phyloP scores from a whole-genome alignment of 495 filamentous ascomycete species.

The Podospora australis region DNA sequence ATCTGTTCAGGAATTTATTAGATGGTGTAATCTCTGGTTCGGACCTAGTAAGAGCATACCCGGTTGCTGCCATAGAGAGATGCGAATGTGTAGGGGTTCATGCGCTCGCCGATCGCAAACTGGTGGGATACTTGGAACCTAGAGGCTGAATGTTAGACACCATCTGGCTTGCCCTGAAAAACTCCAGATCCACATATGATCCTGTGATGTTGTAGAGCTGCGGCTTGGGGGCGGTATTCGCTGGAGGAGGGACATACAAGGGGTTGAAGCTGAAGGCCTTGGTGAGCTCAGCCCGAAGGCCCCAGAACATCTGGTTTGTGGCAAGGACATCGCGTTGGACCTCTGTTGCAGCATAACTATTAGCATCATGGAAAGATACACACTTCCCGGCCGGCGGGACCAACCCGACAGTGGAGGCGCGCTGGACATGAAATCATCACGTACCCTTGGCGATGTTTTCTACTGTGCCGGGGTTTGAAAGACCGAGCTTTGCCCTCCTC shows the following conservation, averaged over 20 bases:
- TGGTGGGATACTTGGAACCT: conserved; percentile 93
- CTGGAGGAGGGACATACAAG: conserved; percentile 36
- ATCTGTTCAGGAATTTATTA: conserved; percentile 50
- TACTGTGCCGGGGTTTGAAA: conserved; percentile 85
- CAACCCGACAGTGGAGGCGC: too few relatives aligned
- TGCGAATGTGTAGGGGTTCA: conserved; percentile 91
- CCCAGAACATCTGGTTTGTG: conserved; percentile 90
- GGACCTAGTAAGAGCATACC: conserved; percentile 51
- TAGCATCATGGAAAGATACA: not conserved
- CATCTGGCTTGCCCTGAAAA: too few relatives aligned
- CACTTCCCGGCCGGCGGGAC: too few relatives aligned
- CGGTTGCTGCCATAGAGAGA: conserved; percentile 87
- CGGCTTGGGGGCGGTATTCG: not conserved
- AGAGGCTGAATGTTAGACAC: not conserved
- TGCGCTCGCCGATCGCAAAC: conserved; percentile 83
- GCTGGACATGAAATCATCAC: too few relatives aligned
- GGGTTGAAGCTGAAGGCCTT: conserved; percentile 91
- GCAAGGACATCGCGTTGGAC: conserved; percentile 92
- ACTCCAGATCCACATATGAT: not conserved
- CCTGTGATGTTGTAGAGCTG: not conserved
- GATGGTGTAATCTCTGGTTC: not conserved
- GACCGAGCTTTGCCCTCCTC: conserved; percentile 75
- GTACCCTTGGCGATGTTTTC: conserved; percentile 70
- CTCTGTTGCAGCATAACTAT: conserved; percentile 42
- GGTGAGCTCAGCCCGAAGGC: conserved; percentile 88